Percentiles rank a stretch among this genome's conserved stretches.
phyloP scores from a whole-genome alignment of 164 flowering plant genomes.

The Amborella trichopoda region DNA sequence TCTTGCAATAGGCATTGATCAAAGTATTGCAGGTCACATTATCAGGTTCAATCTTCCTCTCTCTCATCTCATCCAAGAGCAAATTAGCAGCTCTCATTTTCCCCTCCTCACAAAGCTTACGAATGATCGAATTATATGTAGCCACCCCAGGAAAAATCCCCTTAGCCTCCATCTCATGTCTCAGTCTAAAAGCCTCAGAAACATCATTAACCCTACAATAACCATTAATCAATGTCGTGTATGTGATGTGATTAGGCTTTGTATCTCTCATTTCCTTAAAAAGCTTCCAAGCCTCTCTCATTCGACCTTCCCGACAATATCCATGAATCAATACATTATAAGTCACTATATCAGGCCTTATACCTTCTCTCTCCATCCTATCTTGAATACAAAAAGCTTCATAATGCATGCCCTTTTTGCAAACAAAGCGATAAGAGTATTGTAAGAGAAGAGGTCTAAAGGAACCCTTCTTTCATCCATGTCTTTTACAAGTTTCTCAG shows the following conservation, averaged over 20 bases:
- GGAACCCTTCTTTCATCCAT: conserved; percentile 42
- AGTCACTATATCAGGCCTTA: conserved; percentile 75
- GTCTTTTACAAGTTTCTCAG: conserved; percentile 46
- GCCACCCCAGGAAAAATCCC: conserved; percentile 58
- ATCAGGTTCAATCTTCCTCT: conserved; percentile 64
- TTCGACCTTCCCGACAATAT: conserved; percentile 69
- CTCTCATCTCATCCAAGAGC: conserved; percentile 70
- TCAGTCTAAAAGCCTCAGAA: conserved; percentile 53
- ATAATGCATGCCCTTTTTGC: conserved; percentile 83
- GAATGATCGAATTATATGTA: conserved; percentile 66
- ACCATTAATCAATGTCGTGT: conserved; percentile 86
- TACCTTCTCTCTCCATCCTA: conserved; percentile 57
- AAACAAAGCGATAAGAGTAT: conserved; percentile 70
- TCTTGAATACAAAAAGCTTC: conserved; percentile 68
- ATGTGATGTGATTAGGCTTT: conserved; percentile 67
- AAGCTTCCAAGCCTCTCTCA: conserved; percentile 73
- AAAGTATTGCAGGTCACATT: conserved; percentile 83
- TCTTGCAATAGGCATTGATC: conserved; percentile 87
- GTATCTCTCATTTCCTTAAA: conserved; percentile 60
- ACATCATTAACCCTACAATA: conserved; percentile 62
- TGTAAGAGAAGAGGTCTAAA: conserved; percentile 67
- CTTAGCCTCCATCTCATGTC: conserved; percentile 48
- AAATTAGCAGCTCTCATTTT: conserved; percentile 59
- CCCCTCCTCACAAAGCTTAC: conserved; percentile 75
- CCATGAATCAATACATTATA: conserved; percentile 73